phyloP scores from a whole-genome alignment of 345 rosid genomes.

The Citrus glauca region DNA sequence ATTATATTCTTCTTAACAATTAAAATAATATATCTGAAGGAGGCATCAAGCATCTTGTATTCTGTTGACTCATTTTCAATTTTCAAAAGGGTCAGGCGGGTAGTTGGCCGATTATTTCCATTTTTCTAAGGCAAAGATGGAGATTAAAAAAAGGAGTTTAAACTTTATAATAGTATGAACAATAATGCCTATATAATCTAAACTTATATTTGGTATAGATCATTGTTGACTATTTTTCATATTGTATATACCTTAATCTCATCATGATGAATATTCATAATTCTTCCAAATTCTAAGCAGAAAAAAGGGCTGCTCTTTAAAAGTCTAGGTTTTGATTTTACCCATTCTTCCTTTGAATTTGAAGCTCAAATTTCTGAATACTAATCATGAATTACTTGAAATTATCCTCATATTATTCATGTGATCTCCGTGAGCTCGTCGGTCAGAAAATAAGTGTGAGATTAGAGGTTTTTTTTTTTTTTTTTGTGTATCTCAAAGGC shows the following conservation, averaged over 20 bases:
- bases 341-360: background rate
- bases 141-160: background rate
- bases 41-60: background rate
- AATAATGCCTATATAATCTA: background rate
- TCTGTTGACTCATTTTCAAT: background rate
- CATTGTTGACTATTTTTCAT: background rate
- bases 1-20: background rate
- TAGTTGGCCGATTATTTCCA: background rate
- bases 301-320: background rate
- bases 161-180: background rate
- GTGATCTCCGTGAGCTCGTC: background rate
- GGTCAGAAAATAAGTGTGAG: background rate
- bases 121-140: background rate
- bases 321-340: background rate
- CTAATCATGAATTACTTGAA: background rate
- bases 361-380: background rate
- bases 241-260: no score
- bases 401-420: background rate
- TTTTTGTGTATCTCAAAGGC: no score
- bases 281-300: background rate
- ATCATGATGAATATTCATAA: background rate
- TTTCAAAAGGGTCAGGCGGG: constrained; percentile 1
- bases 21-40: background rate
- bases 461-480: background rate
- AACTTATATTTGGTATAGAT: background rate